Base-by-base conservation (phyloP, 768 basidiomycete species). In the Leccinum subgranulosum region DNA sequence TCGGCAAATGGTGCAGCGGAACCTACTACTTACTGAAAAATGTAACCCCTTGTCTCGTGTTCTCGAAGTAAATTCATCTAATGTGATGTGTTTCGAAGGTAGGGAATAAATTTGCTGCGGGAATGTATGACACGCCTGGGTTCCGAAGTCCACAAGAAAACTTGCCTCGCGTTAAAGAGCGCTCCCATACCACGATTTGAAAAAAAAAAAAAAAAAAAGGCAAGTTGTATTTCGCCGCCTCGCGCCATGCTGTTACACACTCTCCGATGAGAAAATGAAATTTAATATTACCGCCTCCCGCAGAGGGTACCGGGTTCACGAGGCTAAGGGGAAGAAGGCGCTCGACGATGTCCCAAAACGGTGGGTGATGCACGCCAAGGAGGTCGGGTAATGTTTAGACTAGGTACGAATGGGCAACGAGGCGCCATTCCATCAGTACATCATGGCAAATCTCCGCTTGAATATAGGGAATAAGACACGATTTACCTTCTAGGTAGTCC, bases 401-500 rank as follows among this genome's bases (percentile, higher is more conserved):
- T 64, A 49, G 47, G 29, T 14, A 45, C 27, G 12, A 19, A 21
- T 17, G 21, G 53, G 33, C 28, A 49, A 51, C 49, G 60, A 60
- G 61, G 56, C 50, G 58, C 53, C 29, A 23, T 25, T 47, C 51
- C 50, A 56, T 65, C 55, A 69, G 61, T 14, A 53, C 17, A 45
- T 23, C 17, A n/a, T 36, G 12, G 11, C 45, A 53, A 12, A 49
- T 9, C 27, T 23, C 36, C 31, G 59, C 69, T 66, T 66, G 56
- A 54, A 64, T 63, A 69, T 56, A 41, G 34, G 19, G 23, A 21
- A 43, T 10, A 29, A 29, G 15, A 51, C 41, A 53, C 48, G 59
- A 64, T 61, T 67, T 64, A 85, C 85, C 76, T 73, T 87, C 85
- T 64, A 84, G 80, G 67, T 86, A 87, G 63, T 87, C 85, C 47